A percentile compares a stretch with the other conserved stretches of the same genome.
Conservation (phyloP, 768 basidiomycete genomes). For the Tricholomella constricta region DNA sequence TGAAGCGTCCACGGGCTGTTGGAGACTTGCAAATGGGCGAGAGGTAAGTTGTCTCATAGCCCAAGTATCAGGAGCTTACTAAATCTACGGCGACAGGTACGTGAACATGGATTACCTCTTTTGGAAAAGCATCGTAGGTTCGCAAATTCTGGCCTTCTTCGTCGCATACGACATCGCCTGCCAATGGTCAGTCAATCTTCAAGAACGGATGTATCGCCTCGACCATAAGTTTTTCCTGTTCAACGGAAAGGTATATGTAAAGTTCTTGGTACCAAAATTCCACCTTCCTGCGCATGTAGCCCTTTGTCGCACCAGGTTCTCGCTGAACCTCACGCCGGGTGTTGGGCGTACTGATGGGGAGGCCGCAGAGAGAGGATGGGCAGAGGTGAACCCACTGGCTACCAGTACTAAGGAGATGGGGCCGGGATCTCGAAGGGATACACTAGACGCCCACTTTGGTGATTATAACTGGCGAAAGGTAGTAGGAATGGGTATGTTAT, state of each 20-base stretch:
- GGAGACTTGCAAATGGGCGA: conserved; percentile 35
- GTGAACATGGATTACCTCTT: conserved; percentile 27
- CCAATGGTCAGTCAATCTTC: conserved; percentile 19
- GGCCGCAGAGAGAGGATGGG: neutral
- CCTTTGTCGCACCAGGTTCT: neutral
- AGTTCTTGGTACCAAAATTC: conserved; percentile 28
- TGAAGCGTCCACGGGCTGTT: conserved; percentile 25
- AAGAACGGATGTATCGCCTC: conserved; percentile 8
- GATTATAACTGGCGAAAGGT: conserved; percentile 5
- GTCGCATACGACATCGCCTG: conserved; percentile 23
- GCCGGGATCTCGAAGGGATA: neutral
- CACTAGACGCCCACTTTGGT: conserved; percentile 1
- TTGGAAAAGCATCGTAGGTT: conserved; percentile 5
- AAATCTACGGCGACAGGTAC: conserved; percentile 21
- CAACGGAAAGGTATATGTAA: neutral
- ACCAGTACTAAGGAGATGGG: conserved; percentile 7
- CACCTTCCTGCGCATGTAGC: conserved; percentile 1
- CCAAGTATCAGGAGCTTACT: too few relatives aligned
- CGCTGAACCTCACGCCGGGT: neutral
- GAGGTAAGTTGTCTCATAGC: conserved; percentile 20
- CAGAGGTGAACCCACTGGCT: neutral
- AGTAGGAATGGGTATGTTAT: neutral
- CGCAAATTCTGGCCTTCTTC: neutral
- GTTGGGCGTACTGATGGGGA: neutral
- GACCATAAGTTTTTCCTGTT: neutral